phyloP scores from a whole-genome alignment of 495 filamentous ascomycete species.

The Cercophora samala region DNA sequence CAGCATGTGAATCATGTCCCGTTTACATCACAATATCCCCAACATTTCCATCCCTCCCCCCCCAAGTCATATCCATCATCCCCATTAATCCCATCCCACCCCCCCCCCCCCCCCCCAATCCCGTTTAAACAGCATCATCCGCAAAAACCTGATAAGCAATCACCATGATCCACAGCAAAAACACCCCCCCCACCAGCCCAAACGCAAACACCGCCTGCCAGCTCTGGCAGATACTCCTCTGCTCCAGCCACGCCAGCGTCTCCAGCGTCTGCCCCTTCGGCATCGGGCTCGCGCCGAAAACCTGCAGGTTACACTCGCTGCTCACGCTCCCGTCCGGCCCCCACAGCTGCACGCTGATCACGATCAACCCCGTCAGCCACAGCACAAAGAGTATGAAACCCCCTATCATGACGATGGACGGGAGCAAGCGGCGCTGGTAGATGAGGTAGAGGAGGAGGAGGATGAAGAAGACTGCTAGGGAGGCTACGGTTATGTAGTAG shows the following conservation, averaged over 20 bases:
- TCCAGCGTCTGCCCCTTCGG: conserved; percentile 60
- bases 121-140: conserved; percentile 26
- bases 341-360: conserved; percentile 85
- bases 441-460: conserved; percentile 68
- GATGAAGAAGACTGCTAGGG: conserved; percentile 72
- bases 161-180: conserved; percentile 91
- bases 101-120: not conserved
- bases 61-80: not conserved
- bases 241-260: conserved; percentile 84
- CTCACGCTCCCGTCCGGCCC: conserved; percentile 71
- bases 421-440: conserved; percentile 73
- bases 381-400: conserved; percentile 93
- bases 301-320: conserved; percentile 73
- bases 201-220: conserved; percentile 66
- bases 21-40: not conserved
- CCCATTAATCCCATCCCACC: not conserved
- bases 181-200: conserved; percentile 74
- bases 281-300: conserved; percentile 48
- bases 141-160: conserved; percentile 86
- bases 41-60: not conserved
- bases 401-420: conserved; percentile 82
- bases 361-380: conserved; percentile 88
- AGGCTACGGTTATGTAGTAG: conserved; percentile 73
- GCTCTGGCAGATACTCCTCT: conserved; percentile 77
- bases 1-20: not conserved